phyloP scores from a whole-genome alignment of 768 basidiomycete species.

The Xanthoconium purpureum region DNA sequence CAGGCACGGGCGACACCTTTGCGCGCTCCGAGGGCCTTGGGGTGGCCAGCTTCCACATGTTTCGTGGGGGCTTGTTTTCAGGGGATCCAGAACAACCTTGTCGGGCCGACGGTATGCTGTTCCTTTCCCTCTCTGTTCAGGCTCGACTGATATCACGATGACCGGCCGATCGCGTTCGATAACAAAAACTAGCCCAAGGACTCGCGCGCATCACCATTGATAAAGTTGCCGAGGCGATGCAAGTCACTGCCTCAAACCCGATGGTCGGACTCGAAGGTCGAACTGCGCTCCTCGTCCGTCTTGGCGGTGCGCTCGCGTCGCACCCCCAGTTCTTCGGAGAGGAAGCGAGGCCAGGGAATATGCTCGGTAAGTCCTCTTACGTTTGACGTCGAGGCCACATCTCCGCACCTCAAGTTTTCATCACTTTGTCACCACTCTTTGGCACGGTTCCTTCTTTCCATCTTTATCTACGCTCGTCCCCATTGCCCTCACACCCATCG shows the following conservation, averaged over 20 bases:
- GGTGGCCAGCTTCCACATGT: constrained; percentile 91
- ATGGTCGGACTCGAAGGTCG: constrained; percentile 92
- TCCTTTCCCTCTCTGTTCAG: background rate
- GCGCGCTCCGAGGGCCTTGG: constrained; percentile 79
- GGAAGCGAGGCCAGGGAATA: constrained; percentile 75
- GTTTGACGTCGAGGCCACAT: no score
- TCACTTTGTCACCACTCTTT: background rate
- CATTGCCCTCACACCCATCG: background rate
- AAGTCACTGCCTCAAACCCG: constrained; percentile 73
- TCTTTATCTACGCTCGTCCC: background rate
- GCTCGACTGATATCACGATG: constrained; percentile 3
- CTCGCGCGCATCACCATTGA: constrained; percentile 61
- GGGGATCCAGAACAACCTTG: constrained; percentile 52
- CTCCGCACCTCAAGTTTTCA: background rate
- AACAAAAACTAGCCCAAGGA: constrained; percentile 55
- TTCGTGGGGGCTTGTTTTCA: constrained; percentile 78
- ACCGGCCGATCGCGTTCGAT: background rate
- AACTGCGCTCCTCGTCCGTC: constrained; percentile 67
- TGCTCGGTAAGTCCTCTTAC: constrained; percentile 53
- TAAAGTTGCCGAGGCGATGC: constrained; percentile 66
- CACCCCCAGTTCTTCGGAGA: constrained; percentile 69
- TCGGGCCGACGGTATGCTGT: constrained; percentile 70
- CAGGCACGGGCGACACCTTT: constrained; percentile 50
- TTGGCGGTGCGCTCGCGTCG: constrained; percentile 65
- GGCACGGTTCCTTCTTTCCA: background rate